A percentile compares a stretch with the other conserved stretches of the same genome.
Conservation (phyloP, 805 yeast species). For the Metschnikowia reukaufii region DNA sequence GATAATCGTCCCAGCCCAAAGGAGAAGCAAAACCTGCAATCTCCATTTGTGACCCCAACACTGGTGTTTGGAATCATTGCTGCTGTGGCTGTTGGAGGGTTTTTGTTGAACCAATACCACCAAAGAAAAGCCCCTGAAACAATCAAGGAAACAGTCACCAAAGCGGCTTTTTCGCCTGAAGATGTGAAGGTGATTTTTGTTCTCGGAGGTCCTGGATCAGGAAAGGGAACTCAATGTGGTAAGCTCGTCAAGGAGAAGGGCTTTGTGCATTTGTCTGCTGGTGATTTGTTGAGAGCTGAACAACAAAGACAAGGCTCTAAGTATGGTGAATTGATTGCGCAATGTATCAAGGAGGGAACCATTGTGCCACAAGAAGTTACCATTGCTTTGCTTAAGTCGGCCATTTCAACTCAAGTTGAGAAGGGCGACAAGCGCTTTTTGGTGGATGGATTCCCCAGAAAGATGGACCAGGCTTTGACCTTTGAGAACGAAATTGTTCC, state of each 20-base stretch:
- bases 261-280: conserved; percentile 92
- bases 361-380: conserved; percentile 96
- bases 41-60: conserved; percentile 9
- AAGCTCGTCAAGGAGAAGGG: conserved; percentile 76
- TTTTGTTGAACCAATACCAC: conserved; percentile 6
- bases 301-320: conserved; percentile 79
- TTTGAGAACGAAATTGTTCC: conserved; percentile 78
- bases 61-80: conserved; percentile 12
- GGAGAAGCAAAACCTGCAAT: conserved; percentile 6
- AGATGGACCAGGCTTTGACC: conserved; percentile 97
- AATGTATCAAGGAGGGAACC: conserved; percentile 79
- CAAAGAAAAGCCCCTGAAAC: conserved; percentile 7
- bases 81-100: conserved; percentile 9
- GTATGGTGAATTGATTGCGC: conserved; percentile 81
- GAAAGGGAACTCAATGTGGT: conserved; percentile 96
- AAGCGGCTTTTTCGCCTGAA: conserved; percentile 55
- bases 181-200: conserved; percentile 84
- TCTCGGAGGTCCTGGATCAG: conserved; percentile 97
- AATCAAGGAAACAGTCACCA: conserved; percentile 32
- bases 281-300: conserved; percentile 91
- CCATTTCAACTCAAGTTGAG: conserved; percentile 56
- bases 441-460: conserved; percentile 96
- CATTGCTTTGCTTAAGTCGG: conserved; percentile 74
- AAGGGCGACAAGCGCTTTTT: conserved; percentile 66
- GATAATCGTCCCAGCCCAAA: conserved; percentile 4